phyloP scores from a whole-genome alignment of 768 basidiomycete species.

The Podaxis sp. region DNA sequence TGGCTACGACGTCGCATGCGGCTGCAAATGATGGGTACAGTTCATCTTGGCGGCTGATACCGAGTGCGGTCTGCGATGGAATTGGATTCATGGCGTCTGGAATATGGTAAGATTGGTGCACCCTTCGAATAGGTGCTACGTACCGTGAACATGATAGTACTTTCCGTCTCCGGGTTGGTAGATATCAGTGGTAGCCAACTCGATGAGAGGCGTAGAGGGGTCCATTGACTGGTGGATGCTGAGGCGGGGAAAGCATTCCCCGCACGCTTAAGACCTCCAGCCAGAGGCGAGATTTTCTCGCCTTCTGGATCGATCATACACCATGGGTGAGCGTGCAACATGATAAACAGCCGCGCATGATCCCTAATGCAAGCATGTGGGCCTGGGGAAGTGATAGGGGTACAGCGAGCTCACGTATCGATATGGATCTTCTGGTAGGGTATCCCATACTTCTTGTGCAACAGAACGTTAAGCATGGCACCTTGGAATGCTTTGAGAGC shows the following conservation, averaged over 20 bases:
- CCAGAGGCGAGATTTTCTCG: slow-evolving; percentile 8
- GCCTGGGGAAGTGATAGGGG: background rate
- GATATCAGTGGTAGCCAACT: slow-evolving; percentile 22
- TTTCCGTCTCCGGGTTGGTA: slow-evolving; percentile 26
- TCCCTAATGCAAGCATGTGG: slow-evolving; percentile 15
- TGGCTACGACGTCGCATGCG: slow-evolving; percentile 15
- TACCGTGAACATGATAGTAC: slow-evolving; percentile 27
- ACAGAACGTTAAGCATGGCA: slow-evolving; percentile 24
- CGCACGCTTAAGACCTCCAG: background rate
- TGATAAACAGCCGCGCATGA: slow-evolving; percentile 23
- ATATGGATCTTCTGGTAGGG: slow-evolving; percentile 25
- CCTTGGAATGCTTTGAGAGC: slow-evolving; percentile 28
- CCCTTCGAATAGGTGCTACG: background rate
- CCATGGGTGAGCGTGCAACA: slow-evolving; percentile 14
- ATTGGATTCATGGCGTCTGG: slow-evolving; percentile 20
- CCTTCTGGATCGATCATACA: slow-evolving; percentile 18
- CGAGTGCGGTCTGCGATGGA: slow-evolving; percentile 13
- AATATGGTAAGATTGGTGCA: background rate
- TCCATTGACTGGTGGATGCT: slow-evolving; percentile 15
- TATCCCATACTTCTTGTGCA: slow-evolving; percentile 23
- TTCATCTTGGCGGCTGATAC: slow-evolving; percentile 6
- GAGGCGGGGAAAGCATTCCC: slow-evolving; percentile 20
- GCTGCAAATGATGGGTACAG: slow-evolving; percentile 5
- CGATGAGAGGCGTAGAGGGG: slow-evolving; percentile 1
- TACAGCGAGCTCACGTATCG: slow-evolving; percentile 20